Evolutionary conservation across 2,329 filamentous ascomycete genomes (phyloP), one percentile per base, ranked within the genome.

Genomic region (Alternaria triticina): DNA sequence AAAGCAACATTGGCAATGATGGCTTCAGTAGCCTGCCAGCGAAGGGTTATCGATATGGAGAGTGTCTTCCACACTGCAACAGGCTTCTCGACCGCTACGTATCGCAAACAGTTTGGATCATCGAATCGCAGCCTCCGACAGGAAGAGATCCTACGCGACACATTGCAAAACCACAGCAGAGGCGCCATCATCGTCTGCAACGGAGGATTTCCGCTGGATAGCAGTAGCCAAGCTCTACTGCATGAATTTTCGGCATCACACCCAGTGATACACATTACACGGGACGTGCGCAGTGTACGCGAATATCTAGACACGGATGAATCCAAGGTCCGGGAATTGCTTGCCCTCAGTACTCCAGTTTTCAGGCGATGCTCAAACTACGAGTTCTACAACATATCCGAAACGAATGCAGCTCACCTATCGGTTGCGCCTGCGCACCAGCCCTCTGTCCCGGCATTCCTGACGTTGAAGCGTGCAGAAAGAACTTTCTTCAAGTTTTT

Each of bases 1-100:
- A 94, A 94, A 77, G 90, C 90, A 3, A 93, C 90, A 1, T 82
- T 94, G 7, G 91, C 89, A 8, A 86, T 94, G 55, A 92, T 94
- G 67, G 89, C 90, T 8, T 90, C 90, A 0, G 88, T 88, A 3
- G 89, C 90, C 57, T 88, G 91, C 76, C 87, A 88, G 59, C 85
- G 90, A 44, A 87, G 87, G 55, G 83, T 93, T 5, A 82, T 94
- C 57, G 91, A 93, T 65, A 85, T 89, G 33, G 90, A 93, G 67
- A 85, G 85, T 47, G 84, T 85, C 52, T 94, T 94, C 69, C 85
- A 89, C 28, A 86, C 91, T 54, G 80, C 83, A 9, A 89, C 87
- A 1, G 88, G 89, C 11, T 80, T 87, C 8, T 88, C 89, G 1
- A 88, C 88, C 52, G 83, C 86, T 3, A 82, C 83, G 2, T 93